These are phyloP conservation scores for Scalesia atractyloides DNA, from an alignment of 129 eudicot genomes.

Conservation along the genomic window DNA sequence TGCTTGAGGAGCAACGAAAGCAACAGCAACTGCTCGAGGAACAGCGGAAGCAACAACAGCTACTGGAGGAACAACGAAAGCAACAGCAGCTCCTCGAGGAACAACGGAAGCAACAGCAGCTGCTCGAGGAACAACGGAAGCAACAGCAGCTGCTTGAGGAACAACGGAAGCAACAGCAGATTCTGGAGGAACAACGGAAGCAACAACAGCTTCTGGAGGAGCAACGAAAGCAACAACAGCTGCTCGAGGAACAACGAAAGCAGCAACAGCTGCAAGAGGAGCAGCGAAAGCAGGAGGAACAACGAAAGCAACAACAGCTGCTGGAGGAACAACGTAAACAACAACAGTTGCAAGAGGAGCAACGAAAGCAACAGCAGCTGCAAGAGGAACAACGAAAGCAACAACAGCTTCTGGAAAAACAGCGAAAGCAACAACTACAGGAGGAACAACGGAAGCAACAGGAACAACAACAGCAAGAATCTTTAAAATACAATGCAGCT, in stretches of 20 bases:
- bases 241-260: neutral
- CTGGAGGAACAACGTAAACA: slow-evolving; percentile 1
- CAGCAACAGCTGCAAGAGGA: neutral
- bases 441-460: slow-evolving; percentile 5
- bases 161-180: slow-evolving; percentile 7
- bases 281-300: neutral
- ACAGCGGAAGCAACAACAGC: slow-evolving; percentile 10
- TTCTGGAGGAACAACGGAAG: neutral
- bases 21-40: slow-evolving; percentile 8
- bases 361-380: neutral
- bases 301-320: slow-evolving; percentile 5
- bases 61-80: neutral
- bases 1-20: neutral
- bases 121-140: neutral
- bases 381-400: neutral
- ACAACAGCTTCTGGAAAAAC: neutral
- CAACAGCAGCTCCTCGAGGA: neutral
- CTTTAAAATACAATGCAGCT: slow-evolving; percentile 12
- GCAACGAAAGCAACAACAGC: slow-evolving; percentile 1
- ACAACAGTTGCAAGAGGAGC: neutral
- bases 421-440: slow-evolving; percentile 3
- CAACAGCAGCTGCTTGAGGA: slow-evolving; percentile 3
- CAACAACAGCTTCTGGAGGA: neutral
- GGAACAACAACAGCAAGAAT: neutral
- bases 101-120: neutral